Percentiles rank a stretch among this genome's conserved stretches.
Conservation (phyloP, 495 filamentous ascomycete genomes). For the Penicillium pancosmium region DNA sequence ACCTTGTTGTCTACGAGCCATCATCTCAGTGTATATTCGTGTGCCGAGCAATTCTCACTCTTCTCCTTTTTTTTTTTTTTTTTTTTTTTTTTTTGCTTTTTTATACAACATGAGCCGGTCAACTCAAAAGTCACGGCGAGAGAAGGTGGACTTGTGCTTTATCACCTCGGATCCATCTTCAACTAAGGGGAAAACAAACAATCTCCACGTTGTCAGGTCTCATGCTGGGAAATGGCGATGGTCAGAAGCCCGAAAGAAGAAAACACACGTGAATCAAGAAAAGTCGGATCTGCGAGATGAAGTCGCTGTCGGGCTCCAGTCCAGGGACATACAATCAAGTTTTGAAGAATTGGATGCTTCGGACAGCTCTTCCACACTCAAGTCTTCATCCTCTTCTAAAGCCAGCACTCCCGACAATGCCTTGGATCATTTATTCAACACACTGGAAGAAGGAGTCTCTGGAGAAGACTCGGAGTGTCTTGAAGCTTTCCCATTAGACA, state of each 20-base stretch:
- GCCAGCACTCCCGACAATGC: background rate
- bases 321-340: background rate
- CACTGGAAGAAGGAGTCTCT: background rate
- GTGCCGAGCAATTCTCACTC: background rate
- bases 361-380: background rate
- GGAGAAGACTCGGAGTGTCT: background rate
- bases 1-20: background rate
- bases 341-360: background rate
- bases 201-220: conserved; percentile 11
- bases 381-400: background rate
- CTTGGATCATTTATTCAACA: background rate
- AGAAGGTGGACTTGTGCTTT: conserved; percentile 3
- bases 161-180: conserved; percentile 12
- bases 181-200: conserved; percentile 1
- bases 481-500: background rate
- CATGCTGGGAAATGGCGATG: conserved; percentile 12
- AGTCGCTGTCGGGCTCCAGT: background rate
- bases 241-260: conserved; percentile 1
- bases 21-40: background rate
- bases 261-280: background rate
- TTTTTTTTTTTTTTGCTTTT: background rate
- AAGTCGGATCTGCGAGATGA: background rate
- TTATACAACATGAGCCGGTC: background rate
- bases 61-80: too few species aligned
- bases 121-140: background rate